Base-by-base conservation (phyloP, 2,329 filamentous ascomycete species). In the Cladosporium phlei region DNA sequence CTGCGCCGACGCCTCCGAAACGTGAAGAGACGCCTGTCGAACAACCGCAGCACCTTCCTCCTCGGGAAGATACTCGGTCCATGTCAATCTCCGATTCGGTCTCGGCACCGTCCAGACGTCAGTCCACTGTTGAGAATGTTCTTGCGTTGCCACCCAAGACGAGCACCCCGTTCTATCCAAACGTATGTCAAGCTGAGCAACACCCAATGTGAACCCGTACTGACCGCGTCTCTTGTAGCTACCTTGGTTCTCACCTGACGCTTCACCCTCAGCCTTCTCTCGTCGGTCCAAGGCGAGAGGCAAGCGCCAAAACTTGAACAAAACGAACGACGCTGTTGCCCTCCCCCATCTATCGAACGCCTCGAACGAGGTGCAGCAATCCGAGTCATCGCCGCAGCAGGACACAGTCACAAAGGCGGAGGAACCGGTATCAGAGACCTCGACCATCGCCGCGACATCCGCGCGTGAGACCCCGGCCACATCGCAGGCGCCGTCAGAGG, bases 171-270 rank as follows among this genome's bases (percentile, higher is more conserved):
- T 79, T 72, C 59, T 69, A 71, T 50, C 72, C 77, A 49, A 67
- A 70, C 10, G 72, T 74, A 63, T 65, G 69, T 60, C 43, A 20
- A 34, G 16, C 35, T 38, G 27, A 35, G 28, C 16, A 30, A 46
- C 7, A 24, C 28, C 3, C 9, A 17, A 21, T 22, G 14, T 22
- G 34, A 25, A 22, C 29, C 24, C 34, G 17, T 19, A 16, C 32
- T 42, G 34, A 29, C 32, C 10, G 33, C 8, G 14, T 25, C 25
- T 32, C 24, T 33, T 17, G 12, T 53, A 77, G 72, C 65, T 83
- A 16, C 80, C 80, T 9, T 83, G 79, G 79, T 70, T 79, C 25
- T 83, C 79, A 10, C 71, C 75, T 21, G 71, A 75, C 12, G 73
- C 76, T 16, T 65, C 51, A 22, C 46, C 50, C 17, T 38, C 65